Base-by-base conservation (phyloP, 2,329 filamentous ascomycete genomes). In the Fusarium torreyae region DNA sequence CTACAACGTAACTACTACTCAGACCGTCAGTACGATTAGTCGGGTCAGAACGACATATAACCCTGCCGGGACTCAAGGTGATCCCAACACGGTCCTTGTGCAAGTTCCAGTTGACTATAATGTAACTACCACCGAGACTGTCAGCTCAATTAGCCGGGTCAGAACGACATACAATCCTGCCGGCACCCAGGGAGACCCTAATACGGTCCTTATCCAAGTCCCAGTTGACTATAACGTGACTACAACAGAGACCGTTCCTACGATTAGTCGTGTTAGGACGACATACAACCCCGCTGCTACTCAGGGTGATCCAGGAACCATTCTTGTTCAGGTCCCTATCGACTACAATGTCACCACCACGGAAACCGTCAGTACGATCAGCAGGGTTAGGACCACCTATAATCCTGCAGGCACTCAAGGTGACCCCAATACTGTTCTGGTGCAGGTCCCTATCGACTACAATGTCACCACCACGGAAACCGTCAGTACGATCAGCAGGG, bases 361-460 rank as follows among this genome's bases (percentile, higher is more conserved):
- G 2, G 46, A 42, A 6, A 53, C 46, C 2, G 18, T 57, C 22
- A 31, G 38, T 6, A 18, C 55, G 3, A 57, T 57, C 28, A 53
- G 26, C 8, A 36, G 43, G 22, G 49, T 36, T 8, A 39, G 52
- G 6, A 65, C 62, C 1, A 52, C 62, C 8, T 65, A 57, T 50
- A 34, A 48, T 15, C 39, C 51, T 8, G 51, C 62, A 1, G 58
- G 31, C 2, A 49, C 46, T 2, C 51, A 33, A n/a, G 62, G 58
- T 15, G 62, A 68, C 14, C 66, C 66, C 1, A 52, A 48, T 5
- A 68, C 59, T 0, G 53, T 68, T 6, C 18, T 56, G 2, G 24
- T 68, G 2, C 59, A 68, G 9, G 40, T 68, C 3, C 66, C 66
- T 14, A 20, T 52, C 2, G 44, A 63, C 4, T 57, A 63, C 9